Evolutionary conservation across 208 protist species (phyloP).

Genomic region (Herpetomonas tarakana): DNA sequence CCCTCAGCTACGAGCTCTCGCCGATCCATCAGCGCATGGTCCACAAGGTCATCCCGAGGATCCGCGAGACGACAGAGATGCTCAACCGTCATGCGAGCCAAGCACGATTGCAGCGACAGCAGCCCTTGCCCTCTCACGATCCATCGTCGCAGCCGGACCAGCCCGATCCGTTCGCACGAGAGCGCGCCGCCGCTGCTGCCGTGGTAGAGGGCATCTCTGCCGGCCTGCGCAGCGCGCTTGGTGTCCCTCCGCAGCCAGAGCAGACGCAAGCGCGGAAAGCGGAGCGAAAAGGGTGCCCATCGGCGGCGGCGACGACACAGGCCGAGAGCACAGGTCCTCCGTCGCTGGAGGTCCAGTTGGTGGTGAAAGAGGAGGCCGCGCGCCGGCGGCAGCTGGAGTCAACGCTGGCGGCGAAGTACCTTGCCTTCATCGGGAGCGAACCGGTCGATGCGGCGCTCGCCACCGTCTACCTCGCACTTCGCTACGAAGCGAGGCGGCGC

Average conservation of each 20-base stretch:
- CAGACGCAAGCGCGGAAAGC: too few relatives aligned
- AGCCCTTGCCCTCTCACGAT: too few relatives aligned
- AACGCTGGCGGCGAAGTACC: slow-evolving; percentile 16
- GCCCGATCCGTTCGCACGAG: background rate
- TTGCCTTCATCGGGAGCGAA: slow-evolving; percentile 16
- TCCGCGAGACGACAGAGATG: background rate
- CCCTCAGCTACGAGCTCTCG: background rate
- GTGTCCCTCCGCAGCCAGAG: too few relatives aligned
- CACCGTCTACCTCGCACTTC: slow-evolving; percentile 37
- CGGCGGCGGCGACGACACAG: too few relatives aligned
- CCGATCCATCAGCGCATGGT: background rate
- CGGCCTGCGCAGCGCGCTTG: background rate
- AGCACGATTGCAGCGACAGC: too few relatives aligned
- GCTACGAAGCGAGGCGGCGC: slow-evolving; percentile 34
- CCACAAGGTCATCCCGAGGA: background rate
- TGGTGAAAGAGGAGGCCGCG: slow-evolving; percentile 42
- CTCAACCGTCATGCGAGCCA: too few relatives aligned
- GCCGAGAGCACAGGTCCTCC: too few relatives aligned
- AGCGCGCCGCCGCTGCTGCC: background rate
- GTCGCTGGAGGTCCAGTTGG: slow-evolving; percentile 15
- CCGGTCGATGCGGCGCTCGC: slow-evolving; percentile 21
- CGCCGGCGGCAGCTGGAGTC: slow-evolving; percentile 29
- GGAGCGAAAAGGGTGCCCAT: too few relatives aligned
- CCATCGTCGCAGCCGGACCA: too few relatives aligned
- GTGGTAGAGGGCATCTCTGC: background rate